These are phyloP conservation scores for Pythium grandisporangium DNA, from an alignment of 352 stramenopile species.

Conservation along the genomic window DNA sequence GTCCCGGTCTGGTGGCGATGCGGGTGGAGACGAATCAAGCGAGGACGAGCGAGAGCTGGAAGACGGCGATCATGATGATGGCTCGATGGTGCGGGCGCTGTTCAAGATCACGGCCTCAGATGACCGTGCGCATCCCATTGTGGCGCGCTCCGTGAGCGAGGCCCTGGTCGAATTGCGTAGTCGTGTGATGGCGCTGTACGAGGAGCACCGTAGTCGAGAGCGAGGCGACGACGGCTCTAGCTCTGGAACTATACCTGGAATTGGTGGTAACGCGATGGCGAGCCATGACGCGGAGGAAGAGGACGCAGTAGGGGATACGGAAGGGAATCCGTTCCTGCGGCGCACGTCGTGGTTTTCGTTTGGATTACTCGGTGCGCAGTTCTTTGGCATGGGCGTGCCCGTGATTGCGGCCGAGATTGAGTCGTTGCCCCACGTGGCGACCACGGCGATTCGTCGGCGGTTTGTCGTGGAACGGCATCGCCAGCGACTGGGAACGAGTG, in stretches of 20 bases:
- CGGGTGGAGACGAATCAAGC: too few species aligned
- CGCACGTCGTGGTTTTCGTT: slow-evolving; percentile 79
- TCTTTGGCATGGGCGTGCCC: slow-evolving; percentile 75
- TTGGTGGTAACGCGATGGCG: too few species aligned
- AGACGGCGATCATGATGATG: slow-evolving; percentile 7
- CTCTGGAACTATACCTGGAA: too few species aligned
- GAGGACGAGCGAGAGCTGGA: slow-evolving; percentile 16
- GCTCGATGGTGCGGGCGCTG: slow-evolving; percentile 19
- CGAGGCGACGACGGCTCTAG: too few species aligned
- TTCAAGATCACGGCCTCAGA: slow-evolving; percentile 80
- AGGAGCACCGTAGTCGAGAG: slow-evolving; percentile 41
- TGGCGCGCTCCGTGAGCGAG: slow-evolving; percentile 52
- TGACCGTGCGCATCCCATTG: slow-evolving; percentile 50
- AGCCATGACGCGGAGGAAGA: too few species aligned
- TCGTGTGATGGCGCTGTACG: slow-evolving; percentile 64
- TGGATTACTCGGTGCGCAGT: slow-evolving; percentile 60
- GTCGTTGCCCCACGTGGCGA: slow-evolving; percentile 58
- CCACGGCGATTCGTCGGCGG: slow-evolving; percentile 45
- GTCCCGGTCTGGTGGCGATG: too few species aligned
- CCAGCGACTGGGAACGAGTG: slow-evolving; percentile 21
- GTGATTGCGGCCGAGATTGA: slow-evolving; percentile 64
- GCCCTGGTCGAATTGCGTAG: slow-evolving; percentile 63
- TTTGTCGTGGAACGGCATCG: slow-evolving; percentile 17
- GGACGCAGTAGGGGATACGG: too few species aligned
- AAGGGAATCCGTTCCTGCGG: slow-evolving; percentile 63